A percentile compares a stretch with the other conserved stretches of the same genome.
Conservation (phyloP, 2,329 filamentous ascomycete genomes). For the Penicillium verrucosum region DNA sequence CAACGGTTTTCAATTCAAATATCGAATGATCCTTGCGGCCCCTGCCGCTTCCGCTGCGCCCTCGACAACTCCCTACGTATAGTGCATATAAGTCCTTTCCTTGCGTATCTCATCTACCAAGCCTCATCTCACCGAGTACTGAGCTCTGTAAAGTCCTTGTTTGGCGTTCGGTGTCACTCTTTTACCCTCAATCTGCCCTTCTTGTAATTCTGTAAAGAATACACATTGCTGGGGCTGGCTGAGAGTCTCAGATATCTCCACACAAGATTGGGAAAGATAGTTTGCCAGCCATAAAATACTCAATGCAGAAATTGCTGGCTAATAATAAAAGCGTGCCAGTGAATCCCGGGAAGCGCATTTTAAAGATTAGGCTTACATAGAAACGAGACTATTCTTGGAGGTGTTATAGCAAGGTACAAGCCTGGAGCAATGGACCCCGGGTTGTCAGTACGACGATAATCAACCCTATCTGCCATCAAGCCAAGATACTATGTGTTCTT, state of each 20-base stretch:
- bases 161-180: too few relatives aligned
- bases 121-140: not conserved
- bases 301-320: not conserved
- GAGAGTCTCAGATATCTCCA: not conserved
- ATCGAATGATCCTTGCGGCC: not conserved
- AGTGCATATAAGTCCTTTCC: not conserved
- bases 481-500: not conserved
- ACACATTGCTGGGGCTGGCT: not conserved
- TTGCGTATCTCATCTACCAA: not conserved
- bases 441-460: conserved; percentile 14
- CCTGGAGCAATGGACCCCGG: conserved; percentile 11
- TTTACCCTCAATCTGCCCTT: not conserved
- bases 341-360: not conserved
- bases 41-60: not conserved
- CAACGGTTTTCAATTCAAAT: not conserved
- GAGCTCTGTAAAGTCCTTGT: too few relatives aligned
- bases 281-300: not conserved
- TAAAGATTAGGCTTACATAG: not conserved
- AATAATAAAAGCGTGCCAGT: not conserved
- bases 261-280: too few relatives aligned
- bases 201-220: not conserved
- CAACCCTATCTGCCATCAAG: conserved; percentile 1
- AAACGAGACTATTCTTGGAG: not conserved
- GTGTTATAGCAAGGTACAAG: not conserved
- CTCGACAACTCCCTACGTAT: not conserved